These are phyloP conservation scores for Diaporthe eres DNA, from an alignment of 2,329 filamentous ascomycete genomes.

Conservation along the genomic window DNA sequence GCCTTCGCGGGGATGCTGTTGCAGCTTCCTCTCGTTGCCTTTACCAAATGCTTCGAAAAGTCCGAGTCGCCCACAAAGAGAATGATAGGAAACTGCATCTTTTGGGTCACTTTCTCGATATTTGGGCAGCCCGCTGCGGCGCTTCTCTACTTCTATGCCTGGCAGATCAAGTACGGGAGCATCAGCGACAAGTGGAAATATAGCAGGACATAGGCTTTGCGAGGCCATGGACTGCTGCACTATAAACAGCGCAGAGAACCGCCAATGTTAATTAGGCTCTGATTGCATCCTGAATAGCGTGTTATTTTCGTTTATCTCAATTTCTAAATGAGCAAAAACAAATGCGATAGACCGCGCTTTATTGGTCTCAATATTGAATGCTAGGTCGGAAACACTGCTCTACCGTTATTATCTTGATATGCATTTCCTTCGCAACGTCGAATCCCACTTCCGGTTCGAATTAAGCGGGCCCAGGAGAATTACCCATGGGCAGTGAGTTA, in stretches of 20 bases:
- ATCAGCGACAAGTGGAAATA: constrained; percentile 65
- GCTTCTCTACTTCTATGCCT: constrained; percentile 96
- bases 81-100: constrained; percentile 90
- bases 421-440: not conserved
- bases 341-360: not conserved
- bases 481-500: not conserved
- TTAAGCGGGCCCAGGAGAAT: not conserved
- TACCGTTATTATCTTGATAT: not conserved
- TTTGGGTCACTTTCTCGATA: constrained; percentile 96
- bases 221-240: not conserved
- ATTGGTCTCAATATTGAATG: not conserved
- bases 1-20: constrained; percentile 95
- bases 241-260: not conserved
- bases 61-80: constrained; percentile 82
- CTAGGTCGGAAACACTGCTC: not conserved
- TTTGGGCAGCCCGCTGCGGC: constrained; percentile 95
- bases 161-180: constrained; percentile 97
- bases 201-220: constrained; percentile 6
- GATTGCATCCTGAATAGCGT: not conserved
- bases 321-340: not conserved
- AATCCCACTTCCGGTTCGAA: not conserved
- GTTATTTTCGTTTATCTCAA: not conserved
- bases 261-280: not conserved
- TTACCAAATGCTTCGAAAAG: constrained; percentile 85
- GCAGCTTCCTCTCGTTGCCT: constrained; percentile 87